Evolutionary conservation across 108 stramenopile species (phyloP), one percentile per base, ranked within the genome.

Genomic region (Pseudonitzschia pungens): DNA sequence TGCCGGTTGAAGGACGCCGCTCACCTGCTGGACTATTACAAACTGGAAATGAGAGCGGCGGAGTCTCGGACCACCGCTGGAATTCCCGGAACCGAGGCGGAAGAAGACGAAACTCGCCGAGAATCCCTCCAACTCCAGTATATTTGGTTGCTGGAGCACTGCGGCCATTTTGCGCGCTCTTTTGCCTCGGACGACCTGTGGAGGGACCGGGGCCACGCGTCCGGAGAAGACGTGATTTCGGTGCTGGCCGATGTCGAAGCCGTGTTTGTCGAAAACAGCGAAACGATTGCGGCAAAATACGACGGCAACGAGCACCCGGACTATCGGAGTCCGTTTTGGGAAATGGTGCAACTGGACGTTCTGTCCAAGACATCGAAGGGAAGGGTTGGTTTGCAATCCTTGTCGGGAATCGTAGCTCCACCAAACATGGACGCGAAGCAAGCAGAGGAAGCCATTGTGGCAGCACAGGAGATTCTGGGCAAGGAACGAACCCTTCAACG

Each of bases 161-260:
- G 91, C 70, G 93, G 93, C 3, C 89, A 92, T 76, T 94, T 94
- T 78, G 93, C 91, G 8, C 73, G 93, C 64, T 90, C 93, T 0
- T 94, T 92, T 77, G 91, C 89, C 2, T 85, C 88, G 11, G 93
- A 94, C 68, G 84, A 78, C 18, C 62, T 87, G 21, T 92, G 91
- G 91, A 66, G 91, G 52, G 91, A 92, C 40, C 79, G 86, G 8
- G 91, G 91, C 14, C 91, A 92, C 66, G 80, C 88, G 1, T 70
- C 84, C 27, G 91, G 88, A n/a, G 85, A 83, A 51, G 91, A 92
- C 57, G 67, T 78, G 14, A 51, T 78, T 40, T 72, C 58, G 14
- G 64, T 78, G 8, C 58, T 78, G 22, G 33, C 68, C 20, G 81
- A 82, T 68, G 85, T 80, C 43, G 82, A 86, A 24, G 43, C 45